Base-by-base conservation (phyloP, 768 basidiomycete genomes). In the Sarcodon sp. region DNA sequence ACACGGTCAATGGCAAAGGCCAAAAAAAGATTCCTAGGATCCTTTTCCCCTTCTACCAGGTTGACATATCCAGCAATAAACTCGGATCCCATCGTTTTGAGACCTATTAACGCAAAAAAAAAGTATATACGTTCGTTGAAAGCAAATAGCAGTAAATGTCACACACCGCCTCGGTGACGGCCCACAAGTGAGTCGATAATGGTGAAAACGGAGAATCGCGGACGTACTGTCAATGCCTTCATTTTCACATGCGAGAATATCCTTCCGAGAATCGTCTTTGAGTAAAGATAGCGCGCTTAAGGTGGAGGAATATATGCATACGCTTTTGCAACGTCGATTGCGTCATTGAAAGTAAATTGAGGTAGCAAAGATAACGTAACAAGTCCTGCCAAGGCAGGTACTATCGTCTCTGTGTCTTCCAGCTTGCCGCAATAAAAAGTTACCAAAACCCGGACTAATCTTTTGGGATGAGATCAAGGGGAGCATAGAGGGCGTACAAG, bases 31-130 rank as follows among this genome's bases (percentile, higher is more conserved):
- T 98, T 99, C 13, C 96, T 73, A 32, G 96, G 96, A 60, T 99
- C 96, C 58, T 98, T 98, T 66, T 99, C 96, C 12, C 92, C 93
- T 49, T 96, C 87, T 4, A 80, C 91, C n/a, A 98, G 65, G 44
- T 61, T 59, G 32, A 84, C 73, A 61, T 98, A 99, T 18, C 79
- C 77, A 6, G 69, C 65, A 18, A 97, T 51, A 61, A 98, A 97
- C 7, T 68, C 72, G 21, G 76, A 69, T 1, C 83, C 83, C 73
- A 88, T 75, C 6, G 60, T 66, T 61, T 84, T 85, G 16, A 98
- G 64, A 33, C 76, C 89, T 83, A 52, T 15, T 34, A 7, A 49
- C 33, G 21, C 21, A 27, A 27, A 27, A 27, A 27, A 27, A 27
- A 27, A 27, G 4, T 4, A 27, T 27, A 27, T 44, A 11, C 10